phyloP scores from a whole-genome alignment of 1,284 basidiomycete species.

The Schizophyllum amplum region DNA sequence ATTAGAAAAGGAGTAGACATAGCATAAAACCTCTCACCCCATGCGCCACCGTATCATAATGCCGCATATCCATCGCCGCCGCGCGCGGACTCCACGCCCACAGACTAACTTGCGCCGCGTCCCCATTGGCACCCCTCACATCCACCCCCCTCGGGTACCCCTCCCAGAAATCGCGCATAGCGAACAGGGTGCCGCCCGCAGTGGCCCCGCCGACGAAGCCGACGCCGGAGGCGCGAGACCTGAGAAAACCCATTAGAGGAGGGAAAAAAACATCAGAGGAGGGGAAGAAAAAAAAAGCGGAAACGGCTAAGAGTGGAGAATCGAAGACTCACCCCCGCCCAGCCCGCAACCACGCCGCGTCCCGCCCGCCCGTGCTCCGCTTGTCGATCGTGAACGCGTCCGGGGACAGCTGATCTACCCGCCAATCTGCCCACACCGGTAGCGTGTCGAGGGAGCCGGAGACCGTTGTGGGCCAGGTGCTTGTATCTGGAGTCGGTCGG shows the following conservation, averaged over 20 bases:
- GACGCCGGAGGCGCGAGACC: constrained; percentile 27
- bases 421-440: constrained; percentile 30
- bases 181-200: constrained; percentile 30
- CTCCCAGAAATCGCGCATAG: constrained; percentile 34
- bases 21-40: constrained; percentile 19
- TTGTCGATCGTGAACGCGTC: constrained; percentile 27
- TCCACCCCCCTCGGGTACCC: constrained; percentile 30
- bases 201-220: constrained; percentile 34
- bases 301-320: too few relatives aligned
- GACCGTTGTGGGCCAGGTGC: constrained; percentile 30
- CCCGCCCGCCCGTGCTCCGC: constrained; percentile 24
- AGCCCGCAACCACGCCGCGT: constrained; percentile 20
- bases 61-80: constrained; percentile 32
- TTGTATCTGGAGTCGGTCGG: constrained; percentile 24
- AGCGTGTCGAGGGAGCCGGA: constrained; percentile 24
- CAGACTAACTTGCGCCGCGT: constrained; percentile 25
- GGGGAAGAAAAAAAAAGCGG: background rate
- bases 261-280: too few relatives aligned
- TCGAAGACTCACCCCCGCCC: background rate
- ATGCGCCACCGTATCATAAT: constrained; percentile 33
- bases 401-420: constrained; percentile 29
- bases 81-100: constrained; percentile 35
- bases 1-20: background rate
- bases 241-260: constrained; percentile 6
- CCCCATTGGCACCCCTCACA: constrained; percentile 26